A percentile compares a stretch with the other conserved stretches of the same genome.
phyloP scores from a whole-genome alignment of 495 filamentous ascomycete species.

The Apodospora peruviana region DNA sequence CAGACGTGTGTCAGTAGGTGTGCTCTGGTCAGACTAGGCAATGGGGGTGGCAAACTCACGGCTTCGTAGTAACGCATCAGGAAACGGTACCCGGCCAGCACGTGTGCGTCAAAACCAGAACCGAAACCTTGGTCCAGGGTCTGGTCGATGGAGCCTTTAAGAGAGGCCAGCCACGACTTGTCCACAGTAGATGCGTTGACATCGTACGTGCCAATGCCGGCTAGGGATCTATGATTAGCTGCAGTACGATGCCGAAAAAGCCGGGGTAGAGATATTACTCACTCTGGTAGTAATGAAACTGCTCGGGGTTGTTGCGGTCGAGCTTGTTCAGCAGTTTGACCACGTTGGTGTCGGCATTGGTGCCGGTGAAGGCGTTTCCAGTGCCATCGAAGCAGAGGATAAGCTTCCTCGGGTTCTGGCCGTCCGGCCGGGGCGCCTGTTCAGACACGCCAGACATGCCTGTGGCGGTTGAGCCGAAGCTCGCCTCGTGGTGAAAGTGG shows the following conservation, averaged over 20 bases:
- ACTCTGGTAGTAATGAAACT: constrained; percentile 16
- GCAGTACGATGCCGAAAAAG: neutral
- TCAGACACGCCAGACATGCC: neutral
- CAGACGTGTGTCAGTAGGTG: too few relatives aligned
- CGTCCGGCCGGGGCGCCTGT: neutral
- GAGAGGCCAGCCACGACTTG: neutral
- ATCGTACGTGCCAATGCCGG: constrained; percentile 13
- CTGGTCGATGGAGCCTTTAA: constrained; percentile 4
- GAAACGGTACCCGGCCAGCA: constrained; percentile 11
- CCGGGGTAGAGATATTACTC: neutral
- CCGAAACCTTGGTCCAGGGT: constrained; percentile 12
- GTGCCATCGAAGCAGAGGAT: constrained; percentile 13
- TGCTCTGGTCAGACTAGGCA: too few relatives aligned
- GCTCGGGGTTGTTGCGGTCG: constrained; percentile 9
- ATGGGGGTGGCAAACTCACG: neutral
- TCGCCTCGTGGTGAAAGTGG: neutral
- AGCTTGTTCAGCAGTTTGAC: constrained; percentile 13
- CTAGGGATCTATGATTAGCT: neutral
- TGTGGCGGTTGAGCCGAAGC: neutral
- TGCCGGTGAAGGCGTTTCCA: constrained; percentile 8
- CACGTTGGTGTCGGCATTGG: constrained; percentile 14
- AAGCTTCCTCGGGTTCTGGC: constrained; percentile 1
- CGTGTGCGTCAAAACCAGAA: constrained; percentile 8
- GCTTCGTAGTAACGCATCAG: constrained; percentile 13
- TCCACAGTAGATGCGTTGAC: constrained; percentile 6